Evolutionary conservation across 352 stramenopile species (phyloP), one percentile per base, ranked within the genome.

Genomic region (Thalassiosira mediterranea): DNA sequence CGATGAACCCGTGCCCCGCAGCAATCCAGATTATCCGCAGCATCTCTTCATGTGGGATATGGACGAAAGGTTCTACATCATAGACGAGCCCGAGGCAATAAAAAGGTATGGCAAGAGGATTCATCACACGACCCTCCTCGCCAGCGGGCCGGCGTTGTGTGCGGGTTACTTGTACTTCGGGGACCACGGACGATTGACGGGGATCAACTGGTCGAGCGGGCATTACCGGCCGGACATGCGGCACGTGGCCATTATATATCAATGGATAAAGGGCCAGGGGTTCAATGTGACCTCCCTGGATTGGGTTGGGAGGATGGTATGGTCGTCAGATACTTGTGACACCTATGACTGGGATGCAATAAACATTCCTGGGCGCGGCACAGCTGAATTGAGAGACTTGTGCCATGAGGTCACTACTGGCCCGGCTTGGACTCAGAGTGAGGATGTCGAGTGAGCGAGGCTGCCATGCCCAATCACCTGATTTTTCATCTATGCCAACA

Each of bases 161-260:
- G 54, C 28, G 26, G 54, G 54, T 19, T 26, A 63, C n/a, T 13
- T 19, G 23, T 31, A 29, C 32, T 63, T 63, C 26, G 37, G 21
- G 11, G n/a, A 63, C 19, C 0, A 63, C 47, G 54, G 54, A 26
- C 8, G 1, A 46, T 48, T 63, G 1, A 15, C 15, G 54, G 54
- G 32, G n/a, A 34, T 63, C 21, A 29, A 63, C 26, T 63, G 19
- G 8, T 7, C 2, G 7, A 63, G 54, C 28, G 54, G 54, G 8
- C 54, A 68, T 40, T 68, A 68, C n/a, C 15, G 23, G 44, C 59
- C 59, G 11, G 34, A 37, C 4, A 44, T 68, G 23, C 0, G 17
- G 2, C 34, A 32, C 15, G 3, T 17, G 4, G 23, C 42, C 17
- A 56, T 68, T 8, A 68, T 68, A 40, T 67, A 67, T 58, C 34